Conservation (phyloP, 2,329 filamentous ascomycete genomes). For the Sporothrix variecibatus region DNA sequence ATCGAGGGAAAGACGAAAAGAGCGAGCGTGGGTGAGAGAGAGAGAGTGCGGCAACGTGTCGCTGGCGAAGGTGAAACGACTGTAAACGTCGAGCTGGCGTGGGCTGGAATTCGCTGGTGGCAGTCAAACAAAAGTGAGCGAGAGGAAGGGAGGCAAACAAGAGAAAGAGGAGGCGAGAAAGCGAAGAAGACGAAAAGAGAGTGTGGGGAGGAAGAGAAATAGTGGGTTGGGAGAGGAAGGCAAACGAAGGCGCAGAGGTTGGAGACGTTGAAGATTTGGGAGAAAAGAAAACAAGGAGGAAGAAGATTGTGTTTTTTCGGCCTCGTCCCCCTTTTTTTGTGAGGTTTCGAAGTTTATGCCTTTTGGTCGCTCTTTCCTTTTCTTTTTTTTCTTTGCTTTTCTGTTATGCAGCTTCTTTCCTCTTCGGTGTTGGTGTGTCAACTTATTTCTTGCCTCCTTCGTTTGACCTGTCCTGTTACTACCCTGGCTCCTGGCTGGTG, state of each 20-base stretch:
- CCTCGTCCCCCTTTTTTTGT: slow-evolving; percentile 3
- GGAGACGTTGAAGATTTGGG: not conserved
- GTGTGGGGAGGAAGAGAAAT: not conserved
- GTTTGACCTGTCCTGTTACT: slow-evolving; percentile 1
- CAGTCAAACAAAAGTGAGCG: slow-evolving; percentile 10
- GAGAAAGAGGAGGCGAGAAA: no score
- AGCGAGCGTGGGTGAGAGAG: not conserved
- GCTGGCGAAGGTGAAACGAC: not conserved
- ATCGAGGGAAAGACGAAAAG: not conserved
- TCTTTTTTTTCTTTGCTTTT: not conserved
- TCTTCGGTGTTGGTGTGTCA: slow-evolving; percentile 2
- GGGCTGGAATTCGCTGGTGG: not conserved
- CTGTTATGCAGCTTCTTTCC: not conserved
- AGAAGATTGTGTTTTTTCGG: not conserved
- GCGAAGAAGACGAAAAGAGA: not conserved
- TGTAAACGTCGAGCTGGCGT: not conserved
- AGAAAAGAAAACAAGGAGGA: not conserved
- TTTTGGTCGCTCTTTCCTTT: slow-evolving; percentile 8
- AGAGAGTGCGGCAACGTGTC: not conserved
- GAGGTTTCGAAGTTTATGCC: slow-evolving; percentile 7
- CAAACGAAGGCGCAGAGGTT: not conserved
- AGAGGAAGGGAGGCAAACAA: not conserved
- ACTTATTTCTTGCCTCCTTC: slow-evolving; percentile 10
- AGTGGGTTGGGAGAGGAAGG: not conserved
- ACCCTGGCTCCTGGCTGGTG: slow-evolving; percentile 15